Percentiles rank a stretch among this genome's conserved stretches.
Evolutionary conservation across 495 filamentous ascomycete species (phyloP).

Genomic region (Cladorrhinum samala): DNA sequence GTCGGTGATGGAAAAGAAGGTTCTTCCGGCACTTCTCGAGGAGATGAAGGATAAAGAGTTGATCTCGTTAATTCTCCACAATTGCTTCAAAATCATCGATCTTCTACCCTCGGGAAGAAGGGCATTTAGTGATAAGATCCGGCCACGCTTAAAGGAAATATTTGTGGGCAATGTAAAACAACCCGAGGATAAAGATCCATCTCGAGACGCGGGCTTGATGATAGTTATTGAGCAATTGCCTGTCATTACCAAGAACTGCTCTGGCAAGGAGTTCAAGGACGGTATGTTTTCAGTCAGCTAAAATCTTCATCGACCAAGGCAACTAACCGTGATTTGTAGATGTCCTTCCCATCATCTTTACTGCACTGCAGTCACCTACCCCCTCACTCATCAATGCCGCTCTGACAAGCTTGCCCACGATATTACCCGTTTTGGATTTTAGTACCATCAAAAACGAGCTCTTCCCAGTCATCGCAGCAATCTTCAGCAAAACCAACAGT

Average conservation of each 20-base stretch:
- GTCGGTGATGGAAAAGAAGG: slow-evolving; percentile 88
- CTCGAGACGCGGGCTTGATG: slow-evolving; percentile 84
- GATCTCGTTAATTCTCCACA: slow-evolving; percentile 75
- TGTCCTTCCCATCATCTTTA: slow-evolving; percentile 74
- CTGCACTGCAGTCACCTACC: slow-evolving; percentile 80
- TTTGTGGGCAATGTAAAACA: slow-evolving; percentile 56
- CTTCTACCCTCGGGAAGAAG: slow-evolving; percentile 68
- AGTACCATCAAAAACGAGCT: slow-evolving; percentile 93
- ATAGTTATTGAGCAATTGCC: slow-evolving; percentile 77
- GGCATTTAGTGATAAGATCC: slow-evolving; percentile 73
- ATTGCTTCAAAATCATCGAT: slow-evolving; percentile 80
- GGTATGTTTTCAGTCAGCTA: slow-evolving; percentile 42
- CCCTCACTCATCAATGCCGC: slow-evolving; percentile 82
- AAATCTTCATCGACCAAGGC: no score
- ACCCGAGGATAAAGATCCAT: slow-evolving; percentile 64
- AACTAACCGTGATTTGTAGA: slow-evolving; percentile 49
- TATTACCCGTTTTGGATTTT: slow-evolving; percentile 84
- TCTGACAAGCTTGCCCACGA: slow-evolving; percentile 61
- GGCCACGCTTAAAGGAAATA: slow-evolving; percentile 75
- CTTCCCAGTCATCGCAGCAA: slow-evolving; percentile 80
- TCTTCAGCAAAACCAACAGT: slow-evolving; percentile 88
- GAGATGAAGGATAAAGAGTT: slow-evolving; percentile 89
- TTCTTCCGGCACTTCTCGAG: slow-evolving; percentile 80
- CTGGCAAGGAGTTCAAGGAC: slow-evolving; percentile 90
- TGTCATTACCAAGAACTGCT: slow-evolving; percentile 68